Percentiles rank a stretch among this genome's conserved stretches.
Evolutionary conservation across 805 yeast species (phyloP).

Genomic region (Schizosaccharomyces cryophilus): DNA sequence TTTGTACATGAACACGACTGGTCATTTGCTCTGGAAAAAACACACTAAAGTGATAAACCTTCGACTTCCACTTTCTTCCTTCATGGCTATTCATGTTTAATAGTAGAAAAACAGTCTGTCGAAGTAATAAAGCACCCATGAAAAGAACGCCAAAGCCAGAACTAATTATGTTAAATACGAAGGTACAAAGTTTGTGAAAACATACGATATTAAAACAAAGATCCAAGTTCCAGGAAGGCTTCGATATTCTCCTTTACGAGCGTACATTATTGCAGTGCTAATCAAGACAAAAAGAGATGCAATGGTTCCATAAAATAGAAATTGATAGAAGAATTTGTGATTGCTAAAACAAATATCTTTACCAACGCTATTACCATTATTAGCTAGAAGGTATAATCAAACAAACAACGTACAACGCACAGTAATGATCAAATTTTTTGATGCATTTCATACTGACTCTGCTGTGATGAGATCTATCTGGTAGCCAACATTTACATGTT

Average conservation of each 20-base stretch:
- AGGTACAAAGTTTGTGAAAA: not conserved
- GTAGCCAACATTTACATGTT: not conserved
- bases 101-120: not conserved
- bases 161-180: not conserved
- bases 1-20: not conserved
- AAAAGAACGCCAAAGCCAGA: not conserved
- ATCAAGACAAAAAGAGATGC: not conserved
- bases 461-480: not conserved
- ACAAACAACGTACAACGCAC: not conserved
- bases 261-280: not conserved
- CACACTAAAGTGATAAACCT: not conserved
- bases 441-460: not conserved
- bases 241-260: not conserved
- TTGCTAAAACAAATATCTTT: not conserved
- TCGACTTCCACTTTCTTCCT: not conserved
- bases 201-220: not conserved
- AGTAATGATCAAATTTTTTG: not conserved
- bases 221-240: not conserved
- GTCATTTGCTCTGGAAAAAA: not conserved
- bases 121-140: not conserved
- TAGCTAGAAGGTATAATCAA: not conserved
- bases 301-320: not conserved
- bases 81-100: not conserved
- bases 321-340: not conserved
- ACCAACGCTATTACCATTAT: not conserved